A percentile compares a stretch with the other conserved stretches of the same genome.
Conservation (phyloP, 805 yeast genomes). For the Metschnikowia bowlesiae region DNA sequence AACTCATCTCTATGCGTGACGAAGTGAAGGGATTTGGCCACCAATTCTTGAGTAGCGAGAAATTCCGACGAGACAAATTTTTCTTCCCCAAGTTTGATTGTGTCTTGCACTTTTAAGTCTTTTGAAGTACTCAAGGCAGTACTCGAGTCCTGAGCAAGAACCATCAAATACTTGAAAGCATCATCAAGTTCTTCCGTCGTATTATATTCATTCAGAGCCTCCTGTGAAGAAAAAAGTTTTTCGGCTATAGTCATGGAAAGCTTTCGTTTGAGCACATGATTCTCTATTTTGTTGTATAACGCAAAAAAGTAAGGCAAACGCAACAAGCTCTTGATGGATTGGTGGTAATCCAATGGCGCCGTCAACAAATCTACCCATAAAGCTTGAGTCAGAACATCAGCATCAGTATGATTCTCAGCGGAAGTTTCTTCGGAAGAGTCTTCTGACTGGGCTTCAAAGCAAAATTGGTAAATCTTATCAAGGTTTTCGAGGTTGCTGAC, state of each 20-base stretch:
- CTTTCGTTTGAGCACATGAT: constrained; percentile 46
- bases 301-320: constrained; percentile 47
- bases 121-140: constrained; percentile 31
- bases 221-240: constrained; percentile 42
- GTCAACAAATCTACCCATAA: constrained; percentile 45
- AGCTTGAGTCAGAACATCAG: constrained; percentile 20
- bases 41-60: constrained; percentile 49
- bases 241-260: constrained; percentile 61
- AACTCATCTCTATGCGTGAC: constrained; percentile 46
- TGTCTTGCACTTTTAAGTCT: constrained; percentile 35
- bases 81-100: constrained; percentile 28
- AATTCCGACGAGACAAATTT: constrained; percentile 33
- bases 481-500: constrained; percentile 58
- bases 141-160: constrained; percentile 44
- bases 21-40: constrained; percentile 69
- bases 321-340: constrained; percentile 37
- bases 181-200: constrained; percentile 49
- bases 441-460: constrained; percentile 34
- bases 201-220: constrained; percentile 26
- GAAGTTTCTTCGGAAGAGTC: constrained; percentile 6
- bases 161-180: constrained; percentile 53
- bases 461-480: constrained; percentile 56
- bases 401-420: constrained; percentile 4
- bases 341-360: constrained; percentile 45
- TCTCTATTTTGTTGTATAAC: constrained; percentile 50